A percentile compares a stretch with the other conserved stretches of the same genome.
These are phyloP conservation scores for Aspergillus asperescens DNA, from an alignment of 495 filamentous ascomycete genomes.

Conservation along the genomic window DNA sequence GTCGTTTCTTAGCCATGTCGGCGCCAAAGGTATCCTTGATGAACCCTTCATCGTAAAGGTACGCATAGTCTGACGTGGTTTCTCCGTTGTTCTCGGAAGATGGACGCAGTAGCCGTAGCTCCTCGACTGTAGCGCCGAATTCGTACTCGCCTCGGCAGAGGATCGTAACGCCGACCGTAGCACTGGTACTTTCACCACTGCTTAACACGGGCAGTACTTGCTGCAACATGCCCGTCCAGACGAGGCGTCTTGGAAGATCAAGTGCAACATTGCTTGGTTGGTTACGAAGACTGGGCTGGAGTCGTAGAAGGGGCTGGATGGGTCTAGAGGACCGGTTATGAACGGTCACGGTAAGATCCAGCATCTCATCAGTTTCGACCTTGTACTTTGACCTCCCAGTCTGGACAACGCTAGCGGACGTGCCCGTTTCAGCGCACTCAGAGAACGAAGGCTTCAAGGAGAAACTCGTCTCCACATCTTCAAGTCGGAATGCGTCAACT, in stretches of 20 bases:
- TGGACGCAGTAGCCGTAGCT: slow-evolving; percentile 48
- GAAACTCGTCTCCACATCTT: slow-evolving; percentile 70
- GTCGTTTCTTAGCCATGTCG: slow-evolving; percentile 57
- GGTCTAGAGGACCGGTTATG: slow-evolving; percentile 65
- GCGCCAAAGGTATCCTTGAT: slow-evolving; percentile 50
- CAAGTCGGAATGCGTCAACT: slow-evolving; percentile 76
- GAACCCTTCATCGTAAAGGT: slow-evolving; percentile 29
- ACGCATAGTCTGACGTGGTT: slow-evolving; percentile 14
- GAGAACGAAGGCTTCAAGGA: slow-evolving; percentile 37
- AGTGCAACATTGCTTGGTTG: slow-evolving; percentile 69
- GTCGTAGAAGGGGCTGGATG: slow-evolving; percentile 65
- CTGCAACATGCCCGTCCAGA: slow-evolving; percentile 81
- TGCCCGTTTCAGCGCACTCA: slow-evolving; percentile 4
- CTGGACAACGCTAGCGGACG: slow-evolving; percentile 26
- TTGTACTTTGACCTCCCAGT: slow-evolving; percentile 46
- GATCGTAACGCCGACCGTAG: slow-evolving; percentile 60
- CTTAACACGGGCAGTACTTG: slow-evolving; percentile 58
- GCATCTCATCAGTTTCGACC: slow-evolving; percentile 64
- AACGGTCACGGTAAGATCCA: slow-evolving; percentile 61
- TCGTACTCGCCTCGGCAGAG: slow-evolving; percentile 80
- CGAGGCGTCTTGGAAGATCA: slow-evolving; percentile 76
- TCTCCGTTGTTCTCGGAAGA: slow-evolving; percentile 8
- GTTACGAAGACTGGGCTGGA: slow-evolving; percentile 71
- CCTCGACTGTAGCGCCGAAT: slow-evolving; percentile 74
- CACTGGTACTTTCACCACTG: slow-evolving; percentile 48